Conservation (phyloP, 2,329 filamentous ascomycete genomes). For the Aaosphaeria pasadenensis region DNA sequence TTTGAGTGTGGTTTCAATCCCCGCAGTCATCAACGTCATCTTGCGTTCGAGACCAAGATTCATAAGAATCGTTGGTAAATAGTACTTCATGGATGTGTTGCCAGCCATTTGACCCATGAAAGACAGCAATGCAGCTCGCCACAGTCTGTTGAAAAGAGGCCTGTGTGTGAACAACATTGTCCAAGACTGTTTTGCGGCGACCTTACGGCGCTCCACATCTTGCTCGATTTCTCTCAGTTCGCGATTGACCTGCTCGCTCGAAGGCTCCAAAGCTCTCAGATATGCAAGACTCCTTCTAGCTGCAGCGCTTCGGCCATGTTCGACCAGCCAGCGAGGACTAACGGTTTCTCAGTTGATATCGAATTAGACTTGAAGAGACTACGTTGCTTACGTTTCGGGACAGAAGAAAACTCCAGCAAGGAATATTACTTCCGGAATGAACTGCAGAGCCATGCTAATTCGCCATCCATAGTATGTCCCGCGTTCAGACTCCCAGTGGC, state of each 20-base stretch:
- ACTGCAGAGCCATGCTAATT: slow-evolving; percentile 51
- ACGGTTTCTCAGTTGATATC: neutral
- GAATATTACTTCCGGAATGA: slow-evolving; percentile 52
- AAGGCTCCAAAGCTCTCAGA: slow-evolving; percentile 43
- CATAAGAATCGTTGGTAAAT: slow-evolving; percentile 54
- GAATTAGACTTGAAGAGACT: neutral
- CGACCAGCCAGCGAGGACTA: slow-evolving; percentile 54
- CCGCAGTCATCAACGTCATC: slow-evolving; percentile 52
- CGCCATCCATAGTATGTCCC: slow-evolving; percentile 54
- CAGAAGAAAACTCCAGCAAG: slow-evolving; percentile 50
- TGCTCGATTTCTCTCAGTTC: slow-evolving; percentile 47
- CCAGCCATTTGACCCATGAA: slow-evolving; percentile 62
- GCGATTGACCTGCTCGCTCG: slow-evolving; percentile 31
- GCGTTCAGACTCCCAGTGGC: slow-evolving; percentile 48
- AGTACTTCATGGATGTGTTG: slow-evolving; percentile 60
- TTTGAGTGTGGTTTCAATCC: slow-evolving; percentile 57
- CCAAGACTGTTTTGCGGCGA: slow-evolving; percentile 39
- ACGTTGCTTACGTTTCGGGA: slow-evolving; percentile 51
- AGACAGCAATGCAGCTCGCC: slow-evolving; percentile 56
- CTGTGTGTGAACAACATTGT: slow-evolving; percentile 50
- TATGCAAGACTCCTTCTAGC: slow-evolving; percentile 47
- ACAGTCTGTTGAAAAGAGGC: slow-evolving; percentile 51
- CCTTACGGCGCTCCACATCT: slow-evolving; percentile 42
- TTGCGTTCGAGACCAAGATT: slow-evolving; percentile 50
- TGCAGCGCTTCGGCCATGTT: slow-evolving; percentile 44